A percentile compares a stretch with the other conserved stretches of the same genome.
These are phyloP conservation scores for Coemansia sp. DNA, from an alignment of 192 early-diverging fungal genomes.

Conservation along the genomic window DNA sequence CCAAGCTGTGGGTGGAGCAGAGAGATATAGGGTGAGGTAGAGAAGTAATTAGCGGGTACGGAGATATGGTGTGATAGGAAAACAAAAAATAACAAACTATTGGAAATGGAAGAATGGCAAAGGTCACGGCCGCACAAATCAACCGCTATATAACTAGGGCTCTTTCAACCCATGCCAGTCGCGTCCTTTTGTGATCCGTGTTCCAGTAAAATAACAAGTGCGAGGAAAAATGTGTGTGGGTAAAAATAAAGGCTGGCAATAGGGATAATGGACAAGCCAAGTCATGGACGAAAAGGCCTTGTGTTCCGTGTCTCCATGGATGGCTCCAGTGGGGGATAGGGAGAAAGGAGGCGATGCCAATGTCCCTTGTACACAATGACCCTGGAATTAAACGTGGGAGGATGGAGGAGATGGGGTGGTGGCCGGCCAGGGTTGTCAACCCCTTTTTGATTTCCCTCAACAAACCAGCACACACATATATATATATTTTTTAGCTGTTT, in stretches of 20 bases:
- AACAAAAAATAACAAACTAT: slow-evolving; percentile 3
- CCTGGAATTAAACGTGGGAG: slow-evolving; percentile 9
- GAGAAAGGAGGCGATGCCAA: slow-evolving; percentile 3
- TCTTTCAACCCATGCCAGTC: background rate
- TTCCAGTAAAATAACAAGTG: slow-evolving; percentile 3
- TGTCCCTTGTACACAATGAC: background rate
- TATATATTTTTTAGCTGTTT: background rate
- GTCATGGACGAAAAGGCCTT: too few species aligned
- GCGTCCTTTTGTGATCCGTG: slow-evolving; percentile 2
- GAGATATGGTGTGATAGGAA: too few species aligned
- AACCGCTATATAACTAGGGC: slow-evolving; percentile 1
- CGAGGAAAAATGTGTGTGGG: background rate
- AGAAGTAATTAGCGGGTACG: too few species aligned
- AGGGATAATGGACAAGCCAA: too few species aligned
- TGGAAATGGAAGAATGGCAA: slow-evolving; percentile 1
- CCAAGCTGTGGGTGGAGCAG: too few species aligned
- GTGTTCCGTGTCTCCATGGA: too few species aligned
- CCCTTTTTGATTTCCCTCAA: too few species aligned
- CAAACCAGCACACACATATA: too few species aligned
- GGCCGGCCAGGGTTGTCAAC: background rate
- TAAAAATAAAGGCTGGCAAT: slow-evolving; percentile 1
- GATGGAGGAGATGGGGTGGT: background rate
- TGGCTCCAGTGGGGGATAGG: background rate
- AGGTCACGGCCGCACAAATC: too few species aligned
- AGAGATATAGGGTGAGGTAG: too few species aligned